phyloP scores from a whole-genome alignment of 2,329 filamentous ascomycete species.

The Phoma sp. region DNA sequence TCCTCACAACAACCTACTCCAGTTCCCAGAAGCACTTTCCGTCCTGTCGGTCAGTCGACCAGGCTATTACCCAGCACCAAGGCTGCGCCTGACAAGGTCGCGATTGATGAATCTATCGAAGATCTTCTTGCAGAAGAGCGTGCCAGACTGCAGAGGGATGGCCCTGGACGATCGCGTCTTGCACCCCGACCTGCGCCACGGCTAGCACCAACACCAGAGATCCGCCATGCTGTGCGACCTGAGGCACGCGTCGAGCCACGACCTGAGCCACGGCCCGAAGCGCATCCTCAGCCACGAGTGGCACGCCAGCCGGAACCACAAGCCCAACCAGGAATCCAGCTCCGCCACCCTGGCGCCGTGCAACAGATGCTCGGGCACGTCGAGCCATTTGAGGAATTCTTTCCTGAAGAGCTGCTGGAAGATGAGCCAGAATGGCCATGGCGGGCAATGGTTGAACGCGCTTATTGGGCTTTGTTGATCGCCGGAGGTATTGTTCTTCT shows the following conservation, averaged over 20 bases:
- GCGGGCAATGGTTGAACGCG: conserved; percentile 15
- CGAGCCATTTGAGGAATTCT: conserved; percentile 1
- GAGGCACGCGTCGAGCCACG: background rate
- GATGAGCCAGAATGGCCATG: conserved; percentile 27
- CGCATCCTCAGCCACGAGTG: background rate
- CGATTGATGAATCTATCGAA: conserved; percentile 19
- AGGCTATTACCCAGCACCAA: background rate
- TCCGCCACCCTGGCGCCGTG: conserved; percentile 19
- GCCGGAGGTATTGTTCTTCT: conserved; percentile 1
- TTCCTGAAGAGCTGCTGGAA: conserved; percentile 1
- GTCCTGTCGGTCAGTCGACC: background rate
- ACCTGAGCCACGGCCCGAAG: background rate
- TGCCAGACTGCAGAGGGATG: conserved; percentile 22
- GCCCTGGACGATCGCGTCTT: conserved; percentile 8
- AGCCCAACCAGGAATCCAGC: conserved; percentile 13
- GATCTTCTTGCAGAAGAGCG: conserved; percentile 28
- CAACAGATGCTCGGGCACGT: conserved; percentile 29
- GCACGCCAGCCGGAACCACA: background rate
- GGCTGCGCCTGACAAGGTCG: conserved; percentile 2
- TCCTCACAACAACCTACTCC: conserved; percentile 12
- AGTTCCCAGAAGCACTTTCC: background rate
- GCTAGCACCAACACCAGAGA: background rate
- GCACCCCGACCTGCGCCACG: background rate
- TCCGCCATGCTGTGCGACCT: background rate
- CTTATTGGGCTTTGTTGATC: conserved; percentile 19